Base-by-base conservation (phyloP, 2,329 filamentous ascomycete genomes). In the Stachybotrys chlorohalonatus region DNA sequence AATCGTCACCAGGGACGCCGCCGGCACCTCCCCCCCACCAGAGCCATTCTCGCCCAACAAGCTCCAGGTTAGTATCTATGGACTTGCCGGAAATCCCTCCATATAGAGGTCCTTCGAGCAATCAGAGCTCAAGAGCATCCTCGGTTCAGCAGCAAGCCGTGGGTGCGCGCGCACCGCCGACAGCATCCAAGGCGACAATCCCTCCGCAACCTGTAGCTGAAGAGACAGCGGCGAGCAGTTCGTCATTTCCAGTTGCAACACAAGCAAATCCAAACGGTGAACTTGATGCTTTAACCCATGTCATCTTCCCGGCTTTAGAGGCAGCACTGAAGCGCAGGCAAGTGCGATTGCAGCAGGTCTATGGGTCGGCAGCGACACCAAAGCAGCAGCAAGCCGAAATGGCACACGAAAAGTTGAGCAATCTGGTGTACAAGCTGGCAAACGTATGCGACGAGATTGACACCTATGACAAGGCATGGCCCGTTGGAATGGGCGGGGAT, bases 401-500 rank as follows among this genome's bases (percentile, higher is more conserved):
- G 36, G 36, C 36, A 1, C 92, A 97, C 64, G 91, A 96, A 56
- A 87, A 89, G 68, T 80, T 97, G 47, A 81, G 87, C 59, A 84
- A 85, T 65, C 77, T 95, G 31, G 90, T 96, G 11, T 86, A 86
- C 59, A 95, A 95, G 67, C 79, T 95, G 32, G 87, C 86, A 2
- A 84, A 88, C 56, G 79, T 93, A 30, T 95, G 95, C 70, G 87
- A 86, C 65, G 91, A 96, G 68, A 90, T 99, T 64, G 93, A 99
- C 69, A 82, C 87, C 59, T 89, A 86, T 71, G 94, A 99, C 70
- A 87, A 87, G 68, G 82, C 85, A 48, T 88, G 90, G 62, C 90
- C 91, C 6, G 90, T 97, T 11, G 90, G 91, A 1, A 96, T 97
- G 93, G 93, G 91, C 0, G 86, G 90, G 49, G 92, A 93, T 31